A percentile compares a stretch with the other conserved stretches of the same genome.
Evolutionary conservation across 1,139 yeast genomes (phyloP).

Genomic region (Pneumocystis murina): DNA sequence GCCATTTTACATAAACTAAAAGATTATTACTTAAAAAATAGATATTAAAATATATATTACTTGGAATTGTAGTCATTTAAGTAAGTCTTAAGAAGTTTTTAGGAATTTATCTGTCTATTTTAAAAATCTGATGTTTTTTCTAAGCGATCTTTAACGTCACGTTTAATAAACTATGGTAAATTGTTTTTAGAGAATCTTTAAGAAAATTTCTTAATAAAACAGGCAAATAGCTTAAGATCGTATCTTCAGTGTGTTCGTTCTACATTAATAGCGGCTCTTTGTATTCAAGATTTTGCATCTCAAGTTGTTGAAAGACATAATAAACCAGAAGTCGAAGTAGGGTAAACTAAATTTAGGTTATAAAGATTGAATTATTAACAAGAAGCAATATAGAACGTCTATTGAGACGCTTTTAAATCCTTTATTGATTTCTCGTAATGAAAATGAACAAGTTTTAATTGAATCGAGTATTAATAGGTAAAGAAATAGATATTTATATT

Average conservation of each 20-base stretch:
- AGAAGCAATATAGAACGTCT: slow-evolving; percentile 32
- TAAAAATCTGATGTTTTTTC: background rate
- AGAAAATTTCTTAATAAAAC: slow-evolving; percentile 32
- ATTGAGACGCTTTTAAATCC: slow-evolving; percentile 81
- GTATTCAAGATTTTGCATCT: slow-evolving; percentile 86
- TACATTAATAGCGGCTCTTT: slow-evolving; percentile 88
- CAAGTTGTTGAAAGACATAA: slow-evolving; percentile 94
- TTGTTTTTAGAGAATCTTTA: background rate
- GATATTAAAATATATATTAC: background rate
- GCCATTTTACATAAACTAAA: slow-evolving; percentile 37
- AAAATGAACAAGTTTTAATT: slow-evolving; percentile 78
- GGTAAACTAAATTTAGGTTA: background rate
- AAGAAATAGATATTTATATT: background rate
- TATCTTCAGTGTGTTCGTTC: slow-evolving; percentile 86
- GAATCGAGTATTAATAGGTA: slow-evolving; percentile 75
- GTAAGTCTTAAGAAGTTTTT: background rate
- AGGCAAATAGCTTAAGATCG: slow-evolving; percentile 76
- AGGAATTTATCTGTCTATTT: background rate
- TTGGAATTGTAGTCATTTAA: background rate
- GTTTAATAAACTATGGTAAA: background rate
- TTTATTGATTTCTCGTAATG: slow-evolving; percentile 82
- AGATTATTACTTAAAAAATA: slow-evolving; percentile 17
- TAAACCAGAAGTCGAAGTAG: slow-evolving; percentile 88
- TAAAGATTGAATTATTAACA: slow-evolving; percentile 14
- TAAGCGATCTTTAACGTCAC: background rate